Base-by-base conservation (phyloP, 495 filamentous ascomycete species). In the Penicillium angulare region DNA sequence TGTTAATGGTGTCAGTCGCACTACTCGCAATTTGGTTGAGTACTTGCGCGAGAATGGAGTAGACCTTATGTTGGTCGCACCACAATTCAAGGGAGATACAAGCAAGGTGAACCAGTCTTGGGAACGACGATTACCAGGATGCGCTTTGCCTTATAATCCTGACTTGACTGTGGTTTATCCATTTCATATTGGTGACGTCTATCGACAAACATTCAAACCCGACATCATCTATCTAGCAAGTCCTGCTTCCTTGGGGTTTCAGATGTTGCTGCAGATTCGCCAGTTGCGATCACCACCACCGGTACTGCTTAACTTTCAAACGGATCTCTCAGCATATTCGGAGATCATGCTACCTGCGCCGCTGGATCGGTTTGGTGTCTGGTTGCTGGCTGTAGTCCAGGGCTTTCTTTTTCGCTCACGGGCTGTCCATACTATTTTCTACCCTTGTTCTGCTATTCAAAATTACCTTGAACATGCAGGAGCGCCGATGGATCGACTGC, bases 1-100 rank as follows among this genome's bases (percentile, higher is more conserved):
- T 0, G 80, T 85, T 50, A 86, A 86, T 57, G 82, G 83, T 15
- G 83, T 86, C 35, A 82, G 78, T 58, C 71, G 80, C 35, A 86
- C 81, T 0, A 85, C 83, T 2, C 67, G 77, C 57, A 81, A 78
- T 68, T 68, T 86, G 18, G 75, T 85, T 18, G 75, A 82, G 54
- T 84, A 86, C 49, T 67, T 86, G 16, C 73, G 78, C 38, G 64
- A 61, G 17, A 66, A 85, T 49, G 82, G 79, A 0, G 81, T 73
- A 10, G 65, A 80, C 3, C 73, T 85, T 18, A 77, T 78, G 5
- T 76, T 84, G 3, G 79, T 84, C 34, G 81, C 83, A 24, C 83
- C 82, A 8, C 63, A 72, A 32, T 71, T 68, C 57, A 64, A 69
- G 35, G 65, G 61, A 29, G 46, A 50, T 42, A n/a, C 44, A 5